These are phyloP conservation scores for Tetragonia tetragonoides DNA, from an alignment of 148 eudicot genomes.

Conservation along the genomic window DNA sequence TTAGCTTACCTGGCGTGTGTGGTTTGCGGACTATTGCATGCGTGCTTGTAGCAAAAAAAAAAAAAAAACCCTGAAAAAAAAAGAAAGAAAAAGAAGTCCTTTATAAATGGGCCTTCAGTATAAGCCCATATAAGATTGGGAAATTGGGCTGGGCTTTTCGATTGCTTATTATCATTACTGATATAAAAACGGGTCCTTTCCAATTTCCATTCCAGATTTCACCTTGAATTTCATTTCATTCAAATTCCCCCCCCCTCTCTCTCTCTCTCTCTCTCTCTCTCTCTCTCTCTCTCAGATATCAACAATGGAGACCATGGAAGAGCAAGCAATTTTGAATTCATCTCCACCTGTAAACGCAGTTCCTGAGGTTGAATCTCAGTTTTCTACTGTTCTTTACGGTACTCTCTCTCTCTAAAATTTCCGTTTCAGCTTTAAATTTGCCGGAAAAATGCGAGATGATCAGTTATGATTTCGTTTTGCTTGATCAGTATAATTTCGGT, in stretches of 20 bases:
- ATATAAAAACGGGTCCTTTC: not conserved
- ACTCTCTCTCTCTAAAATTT: conserved; percentile 14
- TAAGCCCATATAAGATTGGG: not conserved
- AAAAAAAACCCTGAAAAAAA: no score
- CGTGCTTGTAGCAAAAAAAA: no score
- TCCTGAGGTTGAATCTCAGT: conserved; percentile 48
- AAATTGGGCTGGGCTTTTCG: not conserved
- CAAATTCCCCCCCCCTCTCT: not conserved
- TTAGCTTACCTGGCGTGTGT: no score
- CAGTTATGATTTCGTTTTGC: not conserved
- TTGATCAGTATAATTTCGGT: not conserved
- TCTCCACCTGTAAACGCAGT: conserved; percentile 29
- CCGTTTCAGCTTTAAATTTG: conserved; percentile 2
- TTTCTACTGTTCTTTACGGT: conserved; percentile 57
- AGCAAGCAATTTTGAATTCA: conserved; percentile 39
- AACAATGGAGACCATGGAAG: conserved; percentile 21
- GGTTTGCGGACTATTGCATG: no score
- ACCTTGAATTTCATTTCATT: not conserved
- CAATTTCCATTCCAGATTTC: not conserved
- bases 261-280: conserved; percentile 19
- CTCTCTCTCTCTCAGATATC: conserved; percentile 12
- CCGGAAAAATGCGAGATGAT: not conserved
- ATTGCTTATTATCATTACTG: not conserved
- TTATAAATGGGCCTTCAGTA: not conserved
- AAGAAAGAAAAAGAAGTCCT: not conserved